Conservation (phyloP, 805 yeast species). For the Zygosaccharomyces bisporus region DNA sequence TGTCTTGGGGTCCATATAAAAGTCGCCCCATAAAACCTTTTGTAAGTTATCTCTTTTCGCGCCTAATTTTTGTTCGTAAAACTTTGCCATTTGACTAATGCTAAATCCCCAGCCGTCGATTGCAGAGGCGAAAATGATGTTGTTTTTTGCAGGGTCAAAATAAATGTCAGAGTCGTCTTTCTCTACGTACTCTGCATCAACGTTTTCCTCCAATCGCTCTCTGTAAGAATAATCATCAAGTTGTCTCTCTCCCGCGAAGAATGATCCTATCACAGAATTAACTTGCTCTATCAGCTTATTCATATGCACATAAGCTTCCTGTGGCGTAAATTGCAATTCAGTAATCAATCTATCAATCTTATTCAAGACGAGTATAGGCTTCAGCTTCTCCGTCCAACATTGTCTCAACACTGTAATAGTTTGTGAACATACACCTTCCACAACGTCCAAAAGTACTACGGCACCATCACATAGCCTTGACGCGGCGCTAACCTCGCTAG, state of each 20-base stretch:
- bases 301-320: conserved; percentile 81
- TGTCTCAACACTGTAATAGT: conserved; percentile 92
- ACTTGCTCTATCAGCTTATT: conserved; percentile 83
- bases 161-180: conserved; percentile 77
- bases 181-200: conserved; percentile 57
- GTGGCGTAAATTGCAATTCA: conserved; percentile 77
- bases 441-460: conserved; percentile 89
- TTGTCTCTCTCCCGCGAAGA: conserved; percentile 90
- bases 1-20: conserved; percentile 80
- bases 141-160: conserved; percentile 81
- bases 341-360: conserved; percentile 82
- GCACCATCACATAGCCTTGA: conserved; percentile 97
- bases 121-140: conserved; percentile 88
- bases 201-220: conserved; percentile 52
- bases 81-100: conserved; percentile 79
- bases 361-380: conserved; percentile 83
- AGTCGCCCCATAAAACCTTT: conserved; percentile 96
- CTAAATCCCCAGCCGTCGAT: conserved; percentile 98
- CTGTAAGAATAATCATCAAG: conserved; percentile 78
- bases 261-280: conserved; percentile 89
- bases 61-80: conserved; percentile 80
- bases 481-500: conserved; percentile 94
- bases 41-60: conserved; percentile 74
- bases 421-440: conserved; percentile 97
- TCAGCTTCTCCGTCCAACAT: conserved; percentile 89